Conservation (phyloP, 768 basidiomycete species). For the Paxillus rubicundulus region DNA sequence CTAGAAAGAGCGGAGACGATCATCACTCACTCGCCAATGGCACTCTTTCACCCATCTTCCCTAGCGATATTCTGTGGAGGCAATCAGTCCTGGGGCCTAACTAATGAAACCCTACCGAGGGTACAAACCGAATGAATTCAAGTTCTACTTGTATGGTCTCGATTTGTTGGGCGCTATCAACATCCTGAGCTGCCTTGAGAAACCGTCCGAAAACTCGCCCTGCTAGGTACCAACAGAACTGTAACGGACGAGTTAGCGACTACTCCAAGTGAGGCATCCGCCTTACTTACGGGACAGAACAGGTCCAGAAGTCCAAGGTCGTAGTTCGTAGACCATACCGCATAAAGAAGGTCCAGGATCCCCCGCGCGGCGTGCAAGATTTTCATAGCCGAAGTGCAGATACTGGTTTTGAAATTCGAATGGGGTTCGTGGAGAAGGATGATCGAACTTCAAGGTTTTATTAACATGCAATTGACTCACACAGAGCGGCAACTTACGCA, state of each 20-base stretch:
- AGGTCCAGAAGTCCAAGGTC: slow-evolving; percentile 68
- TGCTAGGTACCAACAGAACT: slow-evolving; percentile 71
- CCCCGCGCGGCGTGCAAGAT: slow-evolving; percentile 65
- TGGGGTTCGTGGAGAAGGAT: slow-evolving; percentile 78
- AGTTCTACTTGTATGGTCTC: slow-evolving; percentile 59
- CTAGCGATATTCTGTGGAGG: slow-evolving; percentile 49
- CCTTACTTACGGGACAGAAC: slow-evolving; percentile 60
- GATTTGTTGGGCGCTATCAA: slow-evolving; percentile 55
- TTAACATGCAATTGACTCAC: slow-evolving; percentile 37
- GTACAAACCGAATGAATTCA: slow-evolving; percentile 62
- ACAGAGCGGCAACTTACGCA: slow-evolving; percentile 25
- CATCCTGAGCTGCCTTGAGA: slow-evolving; percentile 59
- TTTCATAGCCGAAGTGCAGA: slow-evolving; percentile 67
- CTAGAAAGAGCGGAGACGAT: slow-evolving; percentile 6
- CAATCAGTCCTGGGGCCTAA: background rate
- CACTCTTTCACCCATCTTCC: slow-evolving; percentile 62
- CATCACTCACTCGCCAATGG: slow-evolving; percentile 52
- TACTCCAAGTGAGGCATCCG: background rate
- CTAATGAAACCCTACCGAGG: background rate
- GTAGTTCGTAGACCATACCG: slow-evolving; percentile 66
- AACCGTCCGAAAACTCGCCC: slow-evolving; percentile 68
- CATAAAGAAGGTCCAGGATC: slow-evolving; percentile 65
- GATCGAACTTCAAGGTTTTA: slow-evolving; percentile 44
- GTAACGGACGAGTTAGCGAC: background rate
- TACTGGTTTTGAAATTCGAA: slow-evolving; percentile 53